phyloP scores from a whole-genome alignment of 352 stramenopile species.

The Thalassiosira mediterranea region DNA sequence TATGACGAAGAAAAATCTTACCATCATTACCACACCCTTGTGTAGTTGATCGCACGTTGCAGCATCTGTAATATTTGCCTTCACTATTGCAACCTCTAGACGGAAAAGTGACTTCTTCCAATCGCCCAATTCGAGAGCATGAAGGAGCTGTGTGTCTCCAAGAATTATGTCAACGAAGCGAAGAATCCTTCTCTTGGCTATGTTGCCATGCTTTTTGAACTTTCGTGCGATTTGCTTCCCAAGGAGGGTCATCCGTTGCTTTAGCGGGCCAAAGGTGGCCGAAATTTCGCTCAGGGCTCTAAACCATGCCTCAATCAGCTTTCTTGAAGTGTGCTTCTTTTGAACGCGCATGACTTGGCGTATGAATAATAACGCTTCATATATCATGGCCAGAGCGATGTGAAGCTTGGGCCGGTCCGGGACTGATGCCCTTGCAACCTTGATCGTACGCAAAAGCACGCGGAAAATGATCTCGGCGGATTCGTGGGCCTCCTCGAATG shows the following conservation, averaged over 20 bases:
- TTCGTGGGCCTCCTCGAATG: slow-evolving; percentile 49
- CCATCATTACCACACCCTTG: slow-evolving; percentile 64
- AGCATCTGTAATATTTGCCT: slow-evolving; percentile 71
- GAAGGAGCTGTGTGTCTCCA: slow-evolving; percentile 67
- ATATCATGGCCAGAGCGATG: slow-evolving; percentile 67
- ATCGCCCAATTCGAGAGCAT: slow-evolving; percentile 71
- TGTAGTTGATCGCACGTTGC: slow-evolving; percentile 70
- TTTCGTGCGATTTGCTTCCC: slow-evolving; percentile 69
- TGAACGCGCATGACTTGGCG: slow-evolving; percentile 72
- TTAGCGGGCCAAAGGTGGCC: slow-evolving; percentile 70
- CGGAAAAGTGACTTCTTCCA: slow-evolving; percentile 59
- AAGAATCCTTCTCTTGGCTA: slow-evolving; percentile 68
- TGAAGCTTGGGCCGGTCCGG: slow-evolving; percentile 75
- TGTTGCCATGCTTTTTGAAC: slow-evolving; percentile 72
- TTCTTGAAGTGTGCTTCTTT: slow-evolving; percentile 64
- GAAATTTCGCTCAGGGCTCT: slow-evolving; percentile 66
- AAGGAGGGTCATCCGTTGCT: slow-evolving; percentile 67
- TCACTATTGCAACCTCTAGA: slow-evolving; percentile 76
- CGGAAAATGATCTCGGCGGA: slow-evolving; percentile 55
- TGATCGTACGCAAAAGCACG: slow-evolving; percentile 70
- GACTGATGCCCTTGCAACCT: slow-evolving; percentile 62
- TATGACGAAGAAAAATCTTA: slow-evolving; percentile 16
- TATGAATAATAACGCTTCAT: slow-evolving; percentile 72
- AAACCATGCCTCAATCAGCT: slow-evolving; percentile 69
- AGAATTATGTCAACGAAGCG: slow-evolving; percentile 77